Evolutionary conservation across 2,329 filamentous ascomycete genomes (phyloP).

Genomic region (Triangularia verruculosa): DNA sequence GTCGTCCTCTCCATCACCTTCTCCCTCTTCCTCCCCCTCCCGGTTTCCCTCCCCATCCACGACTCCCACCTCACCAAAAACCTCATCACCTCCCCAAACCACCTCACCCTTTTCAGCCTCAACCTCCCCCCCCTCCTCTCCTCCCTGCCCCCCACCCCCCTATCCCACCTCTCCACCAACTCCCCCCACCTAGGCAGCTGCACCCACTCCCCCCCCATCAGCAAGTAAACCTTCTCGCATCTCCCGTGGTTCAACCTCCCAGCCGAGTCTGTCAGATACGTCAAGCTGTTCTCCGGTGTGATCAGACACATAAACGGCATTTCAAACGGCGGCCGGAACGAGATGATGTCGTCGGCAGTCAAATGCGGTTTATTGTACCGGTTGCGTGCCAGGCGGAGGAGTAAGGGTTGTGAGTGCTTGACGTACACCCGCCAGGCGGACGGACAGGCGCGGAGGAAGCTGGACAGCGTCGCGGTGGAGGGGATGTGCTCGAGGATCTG

Average conservation of each 20-base stretch:
- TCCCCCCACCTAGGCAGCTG: not conserved
- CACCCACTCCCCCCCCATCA: not conserved
- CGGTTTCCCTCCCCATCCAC: not conserved
- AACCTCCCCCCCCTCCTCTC: not conserved
- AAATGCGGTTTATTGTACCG: not conserved
- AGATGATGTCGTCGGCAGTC: not conserved
- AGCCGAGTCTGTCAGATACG: not conserved
- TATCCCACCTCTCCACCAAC: not conserved
- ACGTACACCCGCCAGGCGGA: not conserved
- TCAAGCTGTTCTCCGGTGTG: not conserved
- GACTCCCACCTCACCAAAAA: not conserved
- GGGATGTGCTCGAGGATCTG: not conserved
- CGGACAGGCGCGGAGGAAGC: not conserved
- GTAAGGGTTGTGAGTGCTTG: not conserved
- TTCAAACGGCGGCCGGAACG: not conserved
- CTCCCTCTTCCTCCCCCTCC: not conserved
- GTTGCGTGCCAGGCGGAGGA: not conserved
- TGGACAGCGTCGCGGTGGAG: not conserved
- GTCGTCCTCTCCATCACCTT: not conserved
- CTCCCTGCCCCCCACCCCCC: not conserved
- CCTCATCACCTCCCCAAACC: not conserved
- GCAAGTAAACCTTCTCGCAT: not conserved
- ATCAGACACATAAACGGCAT: not conserved
- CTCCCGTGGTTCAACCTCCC: not conserved
- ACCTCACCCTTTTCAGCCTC: not conserved